Evolutionary conservation across 2,329 filamentous ascomycete species (phyloP), one percentile per base, ranked within the genome.

Genomic region (Sphaerostilbella broomeana): DNA sequence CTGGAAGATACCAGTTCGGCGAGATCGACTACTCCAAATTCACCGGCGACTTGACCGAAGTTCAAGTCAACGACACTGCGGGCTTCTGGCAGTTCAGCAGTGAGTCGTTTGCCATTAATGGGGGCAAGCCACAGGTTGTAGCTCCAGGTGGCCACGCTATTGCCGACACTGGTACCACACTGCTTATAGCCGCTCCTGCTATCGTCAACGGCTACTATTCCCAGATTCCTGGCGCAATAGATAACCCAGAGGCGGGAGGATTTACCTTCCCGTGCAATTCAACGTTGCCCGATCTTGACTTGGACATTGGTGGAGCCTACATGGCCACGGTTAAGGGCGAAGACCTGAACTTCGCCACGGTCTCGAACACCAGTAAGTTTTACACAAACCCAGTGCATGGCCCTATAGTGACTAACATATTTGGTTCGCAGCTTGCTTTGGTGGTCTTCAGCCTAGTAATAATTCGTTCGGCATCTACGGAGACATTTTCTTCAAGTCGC

Each of bases 1-100:
- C 68, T 2, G 82, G 82, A 29, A 67, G 74, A 28, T 87, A 85
- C 62, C 78, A 84, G 51, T 87, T 87, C 51, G 84, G 84, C 46
- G 65, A 58, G 44, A 75, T 87, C 53, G 81, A 87, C 57, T 51
- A 51, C 1, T 62, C 60, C 48, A 79, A 82, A 55, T 84, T 82
- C 57, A 63, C 58, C 6, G 82, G 81, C 32, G 52, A 69, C 7
- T 68, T 87, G 56, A 61, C 70, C 11, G 84, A 75, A 58, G 65
- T 79, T 31, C 67, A 71, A 21, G 68, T 85, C 52, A 73, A 85
- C 60, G 68, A 67, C 13, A 69, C 68, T 9, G 62, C 67, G 21
- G 84, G 83, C 7, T 86, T 81, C 66, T 88, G 84, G 84, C 49
- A 53, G 42, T 55, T 57, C 18, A 46, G 68, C 11, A 77, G 78